These are phyloP conservation scores for Epithele typhae DNA, from an alignment of 768 basidiomycete genomes.

Conservation along the genomic window DNA sequence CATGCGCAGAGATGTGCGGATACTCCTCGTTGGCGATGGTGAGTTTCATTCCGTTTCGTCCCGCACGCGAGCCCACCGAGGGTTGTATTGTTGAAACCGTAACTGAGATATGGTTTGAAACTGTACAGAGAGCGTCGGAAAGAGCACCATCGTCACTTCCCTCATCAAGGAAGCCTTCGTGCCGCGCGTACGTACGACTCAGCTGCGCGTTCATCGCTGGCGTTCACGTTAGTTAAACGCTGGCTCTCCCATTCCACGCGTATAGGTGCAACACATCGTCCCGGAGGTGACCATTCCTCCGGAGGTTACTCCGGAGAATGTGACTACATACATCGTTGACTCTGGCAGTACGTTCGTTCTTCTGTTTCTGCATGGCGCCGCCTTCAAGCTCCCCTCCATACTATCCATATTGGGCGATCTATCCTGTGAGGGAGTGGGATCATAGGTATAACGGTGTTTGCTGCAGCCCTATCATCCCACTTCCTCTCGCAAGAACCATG, in stretches of 20 bases:
- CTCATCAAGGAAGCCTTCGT: slow-evolving; percentile 96
- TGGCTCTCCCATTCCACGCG: slow-evolving; percentile 2
- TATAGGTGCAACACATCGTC: slow-evolving; percentile 88
- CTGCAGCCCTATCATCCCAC: too few species aligned
- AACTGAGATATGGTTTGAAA: too few species aligned
- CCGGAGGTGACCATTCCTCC: slow-evolving; percentile 98
- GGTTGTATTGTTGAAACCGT: too few species aligned
- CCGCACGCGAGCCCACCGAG: too few species aligned
- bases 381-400: too few species aligned
- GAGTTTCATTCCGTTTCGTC: background rate
- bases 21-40: slow-evolving; percentile 94
- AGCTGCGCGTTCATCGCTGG: slow-evolving; percentile 1
- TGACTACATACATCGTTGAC: slow-evolving; percentile 97
- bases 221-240: slow-evolving; percentile 1
- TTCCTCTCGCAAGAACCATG: too few species aligned
- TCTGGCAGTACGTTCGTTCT: slow-evolving; percentile 70
- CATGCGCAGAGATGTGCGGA: slow-evolving; percentile 92
- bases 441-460: too few species aligned
- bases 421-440: too few species aligned
- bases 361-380: too few species aligned
- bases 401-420: too few species aligned
- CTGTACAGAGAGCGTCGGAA: slow-evolving; percentile 88
- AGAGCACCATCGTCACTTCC: slow-evolving; percentile 95
- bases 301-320: slow-evolving; percentile 95
- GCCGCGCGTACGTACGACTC: slow-evolving; percentile 56